phyloP scores from a whole-genome alignment of 345 rosid genomes.

The Hypericum perforatum region DNA sequence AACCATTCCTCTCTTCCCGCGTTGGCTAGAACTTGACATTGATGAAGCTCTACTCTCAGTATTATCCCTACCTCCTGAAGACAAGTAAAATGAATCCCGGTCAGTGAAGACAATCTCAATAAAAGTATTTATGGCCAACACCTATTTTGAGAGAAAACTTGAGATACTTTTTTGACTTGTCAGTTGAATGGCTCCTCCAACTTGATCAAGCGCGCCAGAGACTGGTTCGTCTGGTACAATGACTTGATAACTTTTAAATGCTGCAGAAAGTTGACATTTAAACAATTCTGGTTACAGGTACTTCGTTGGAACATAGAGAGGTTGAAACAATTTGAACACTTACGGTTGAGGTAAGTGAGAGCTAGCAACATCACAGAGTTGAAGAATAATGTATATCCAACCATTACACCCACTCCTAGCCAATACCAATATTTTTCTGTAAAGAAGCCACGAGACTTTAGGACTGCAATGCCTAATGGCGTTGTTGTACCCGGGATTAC shows the following conservation, averaged over 20 bases:
- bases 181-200: not conserved
- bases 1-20: not conserved
- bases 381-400: not conserved
- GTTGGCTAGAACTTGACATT: too few relatives aligned
- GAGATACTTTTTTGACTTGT: too few relatives aligned
- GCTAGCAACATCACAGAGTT: not conserved
- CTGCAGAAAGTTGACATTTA: not conserved
- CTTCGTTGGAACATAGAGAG: not conserved
- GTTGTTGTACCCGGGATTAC: not conserved
- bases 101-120: too few relatives aligned
- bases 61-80: too few relatives aligned
- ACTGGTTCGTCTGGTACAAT: not conserved
- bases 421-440: constrained; percentile 1
- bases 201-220: not conserved
- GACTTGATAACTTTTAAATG: not conserved
- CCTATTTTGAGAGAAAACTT: too few relatives aligned
- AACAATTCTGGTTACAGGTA: not conserved
- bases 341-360: constrained; percentile 1
- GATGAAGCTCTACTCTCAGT: too few relatives aligned
- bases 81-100: too few relatives aligned
- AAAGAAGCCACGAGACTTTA: constrained; percentile 2
- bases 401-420: not conserved
- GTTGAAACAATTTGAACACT: not conserved
- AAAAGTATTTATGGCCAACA: too few relatives aligned
- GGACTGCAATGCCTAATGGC: not conserved